Percentiles rank a stretch among this genome's conserved stretches.
Conservation (phyloP, 2,329 filamentous ascomycete genomes). For the Aspergillus aculeatus region DNA sequence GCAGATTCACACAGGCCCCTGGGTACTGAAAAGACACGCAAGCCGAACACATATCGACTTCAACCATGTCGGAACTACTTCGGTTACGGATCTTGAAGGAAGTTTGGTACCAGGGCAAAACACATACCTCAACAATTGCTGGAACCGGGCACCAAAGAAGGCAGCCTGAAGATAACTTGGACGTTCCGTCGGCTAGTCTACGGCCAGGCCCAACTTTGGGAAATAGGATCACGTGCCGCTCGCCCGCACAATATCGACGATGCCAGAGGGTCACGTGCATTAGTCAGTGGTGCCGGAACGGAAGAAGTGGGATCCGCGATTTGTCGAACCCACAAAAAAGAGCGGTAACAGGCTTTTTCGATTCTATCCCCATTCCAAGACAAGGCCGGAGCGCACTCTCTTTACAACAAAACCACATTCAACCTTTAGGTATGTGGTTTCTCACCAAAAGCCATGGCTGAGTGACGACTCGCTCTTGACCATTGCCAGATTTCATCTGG, state of each 20-base stretch:
- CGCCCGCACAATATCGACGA: not conserved
- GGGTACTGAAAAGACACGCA: not conserved
- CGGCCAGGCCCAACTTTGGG: not conserved
- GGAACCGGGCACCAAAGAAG: not conserved
- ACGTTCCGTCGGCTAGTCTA: not conserved
- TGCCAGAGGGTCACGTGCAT: not conserved
- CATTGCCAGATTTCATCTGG: not conserved
- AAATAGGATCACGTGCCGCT: not conserved
- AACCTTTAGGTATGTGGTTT: constrained; percentile 10
- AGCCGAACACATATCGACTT: not conserved
- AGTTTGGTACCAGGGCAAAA: not conserved
- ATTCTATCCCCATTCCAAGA: constrained; percentile 13
- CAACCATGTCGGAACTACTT: not conserved
- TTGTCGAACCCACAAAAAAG: constrained; percentile 22
- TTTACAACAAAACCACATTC: constrained; percentile 6
- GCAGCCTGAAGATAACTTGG: no score
- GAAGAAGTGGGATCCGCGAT: constrained; percentile 15
- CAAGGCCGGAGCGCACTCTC: constrained; percentile 20
- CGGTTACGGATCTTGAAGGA: not conserved
- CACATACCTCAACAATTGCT: not conserved
- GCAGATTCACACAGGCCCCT: not conserved
- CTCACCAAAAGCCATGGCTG: constrained; percentile 1
- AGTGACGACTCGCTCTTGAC: not conserved
- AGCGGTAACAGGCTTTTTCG: constrained; percentile 14
- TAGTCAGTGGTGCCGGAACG: constrained; percentile 11